Percentiles rank a stretch among this genome's conserved stretches.
phyloP scores from a whole-genome alignment of 768 basidiomycete genomes.

The Pleurotus cornucopiae region DNA sequence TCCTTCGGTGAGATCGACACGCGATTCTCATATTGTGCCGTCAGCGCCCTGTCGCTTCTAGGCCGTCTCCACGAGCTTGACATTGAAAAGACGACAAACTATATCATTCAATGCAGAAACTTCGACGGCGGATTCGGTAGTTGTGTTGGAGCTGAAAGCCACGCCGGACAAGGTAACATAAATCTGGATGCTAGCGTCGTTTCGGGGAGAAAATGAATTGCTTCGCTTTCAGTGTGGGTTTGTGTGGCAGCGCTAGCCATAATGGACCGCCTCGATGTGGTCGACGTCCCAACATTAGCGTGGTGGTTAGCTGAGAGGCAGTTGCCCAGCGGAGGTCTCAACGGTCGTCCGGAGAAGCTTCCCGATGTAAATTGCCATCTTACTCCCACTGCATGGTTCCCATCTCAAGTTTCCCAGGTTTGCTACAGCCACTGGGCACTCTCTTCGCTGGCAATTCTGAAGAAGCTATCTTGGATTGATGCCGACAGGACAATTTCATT shows the following conservation, averaged over 20 bases:
- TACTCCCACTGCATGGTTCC: neutral
- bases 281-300: constrained; percentile 64
- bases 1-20: constrained; percentile 90
- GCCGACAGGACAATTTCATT: constrained; percentile 70
- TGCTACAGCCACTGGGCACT: constrained; percentile 99
- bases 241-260: constrained; percentile 87
- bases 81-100: constrained; percentile 59
- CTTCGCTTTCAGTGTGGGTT: constrained; percentile 64
- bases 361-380: constrained; percentile 68
- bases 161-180: constrained; percentile 77
- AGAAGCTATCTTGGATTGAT: constrained; percentile 86
- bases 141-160: constrained; percentile 83
- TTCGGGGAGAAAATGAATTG: too few relatives aligned
- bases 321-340: constrained; percentile 88
- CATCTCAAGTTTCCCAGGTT: constrained; percentile 49
- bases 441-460: constrained; percentile 80
- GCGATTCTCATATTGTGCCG: constrained; percentile 86
- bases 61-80: constrained; percentile 70
- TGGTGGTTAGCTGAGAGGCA: constrained; percentile 97
- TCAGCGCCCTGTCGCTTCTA: constrained; percentile 78
- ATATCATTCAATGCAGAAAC: constrained; percentile 78
- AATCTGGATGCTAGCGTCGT: too few relatives aligned
- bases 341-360: constrained; percentile 96
- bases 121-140: constrained; percentile 96
- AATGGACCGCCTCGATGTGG: constrained; percentile 72